Base-by-base conservation (phyloP, 2,329 filamentous ascomycete species). In the Fusarium sp. region DNA sequence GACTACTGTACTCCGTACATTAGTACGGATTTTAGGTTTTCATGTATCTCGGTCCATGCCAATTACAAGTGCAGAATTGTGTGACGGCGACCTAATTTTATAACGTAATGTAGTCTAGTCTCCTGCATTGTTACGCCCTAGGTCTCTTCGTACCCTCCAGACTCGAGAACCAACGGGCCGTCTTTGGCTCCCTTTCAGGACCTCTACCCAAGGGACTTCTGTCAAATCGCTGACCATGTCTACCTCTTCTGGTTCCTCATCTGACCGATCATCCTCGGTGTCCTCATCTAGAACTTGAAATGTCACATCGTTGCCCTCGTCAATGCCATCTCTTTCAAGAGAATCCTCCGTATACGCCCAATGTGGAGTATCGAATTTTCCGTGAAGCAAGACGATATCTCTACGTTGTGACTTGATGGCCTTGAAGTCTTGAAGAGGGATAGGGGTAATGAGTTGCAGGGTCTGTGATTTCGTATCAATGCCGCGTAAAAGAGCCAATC, bases 291-390 rank as follows among this genome's bases (percentile, higher is more conserved):
- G 72, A 2, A 71, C 61, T 31, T 78, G 75, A 27, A 73, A 50
- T 29, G 70, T 66, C 21, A 57, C 63, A 37, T 68, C 68, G 9
- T 59, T 67, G 9, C 23, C 23, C 23, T 77, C 75, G 7, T 73
- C 70, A 32, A 62, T 53, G 1, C 56, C 70, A 13, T 75, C 72
- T 61, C 71, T 72, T 29, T 73, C 66, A 61, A 86, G 82, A 14
- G 87, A 64, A 32, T 88, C 84, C 69, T 91, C 88, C 0, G 84
- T 84, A 59, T 89, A 90, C 2, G 87, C 86, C 88, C 88, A 92
- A 4, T 80, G 85, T 0, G 89, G 88, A 2, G 84, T 76, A 67
- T 92, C 89, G 51, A 90, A 85, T 63, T 84, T 88, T 3, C 89
- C 89, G 49, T 87, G 83, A 1, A 92, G 82, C 4, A 92, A 78